These are phyloP conservation scores for Exophiala sideris DNA, from an alignment of 2,329 filamentous ascomycete species.

Conservation along the genomic window DNA sequence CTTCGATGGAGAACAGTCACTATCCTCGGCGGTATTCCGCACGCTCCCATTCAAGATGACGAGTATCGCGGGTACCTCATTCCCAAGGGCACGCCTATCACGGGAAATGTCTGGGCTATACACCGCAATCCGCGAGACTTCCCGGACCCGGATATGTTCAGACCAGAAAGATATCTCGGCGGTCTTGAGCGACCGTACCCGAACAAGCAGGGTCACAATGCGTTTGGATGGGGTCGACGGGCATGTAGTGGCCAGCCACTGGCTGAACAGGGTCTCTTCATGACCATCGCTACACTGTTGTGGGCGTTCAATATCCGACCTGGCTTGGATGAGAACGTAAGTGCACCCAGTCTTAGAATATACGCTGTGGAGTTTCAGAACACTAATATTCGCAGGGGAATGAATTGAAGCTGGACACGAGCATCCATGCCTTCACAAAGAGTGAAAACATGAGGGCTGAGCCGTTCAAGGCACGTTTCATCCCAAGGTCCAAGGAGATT, in stretches of 20 bases:
- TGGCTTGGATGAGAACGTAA: slow-evolving; percentile 33
- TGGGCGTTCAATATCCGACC: slow-evolving; percentile 56
- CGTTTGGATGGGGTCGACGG: slow-evolving; percentile 56
- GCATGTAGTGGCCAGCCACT: slow-evolving; percentile 55
- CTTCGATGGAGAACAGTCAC: slow-evolving; percentile 38
- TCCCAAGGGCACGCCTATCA: slow-evolving; percentile 42
- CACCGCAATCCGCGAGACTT: slow-evolving; percentile 38
- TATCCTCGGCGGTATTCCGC: slow-evolving; percentile 34
- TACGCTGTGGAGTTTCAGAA: background rate
- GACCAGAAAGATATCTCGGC: slow-evolving; percentile 43
- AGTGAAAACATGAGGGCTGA: slow-evolving; percentile 19
- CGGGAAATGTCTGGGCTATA: slow-evolving; percentile 26
- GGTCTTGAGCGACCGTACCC: slow-evolving; percentile 44
- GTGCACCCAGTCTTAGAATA: background rate
- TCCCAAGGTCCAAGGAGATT: slow-evolving; percentile 11
- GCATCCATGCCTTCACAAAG: slow-evolving; percentile 16
- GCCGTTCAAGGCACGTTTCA: slow-evolving; percentile 19
- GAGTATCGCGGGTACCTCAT: slow-evolving; percentile 50
- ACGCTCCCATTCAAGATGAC: slow-evolving; percentile 44
- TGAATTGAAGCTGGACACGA: slow-evolving; percentile 15
- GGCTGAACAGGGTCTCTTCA: slow-evolving; percentile 59
- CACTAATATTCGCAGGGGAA: slow-evolving; percentile 3
- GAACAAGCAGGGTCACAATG: slow-evolving; percentile 52
- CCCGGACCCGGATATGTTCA: slow-evolving; percentile 39
- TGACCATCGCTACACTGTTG: slow-evolving; percentile 55